Percentiles rank a stretch among this genome's conserved stretches.
phyloP scores from a whole-genome alignment of 2,329 filamentous ascomycete species.

The Trichothecium sympodiale region DNA sequence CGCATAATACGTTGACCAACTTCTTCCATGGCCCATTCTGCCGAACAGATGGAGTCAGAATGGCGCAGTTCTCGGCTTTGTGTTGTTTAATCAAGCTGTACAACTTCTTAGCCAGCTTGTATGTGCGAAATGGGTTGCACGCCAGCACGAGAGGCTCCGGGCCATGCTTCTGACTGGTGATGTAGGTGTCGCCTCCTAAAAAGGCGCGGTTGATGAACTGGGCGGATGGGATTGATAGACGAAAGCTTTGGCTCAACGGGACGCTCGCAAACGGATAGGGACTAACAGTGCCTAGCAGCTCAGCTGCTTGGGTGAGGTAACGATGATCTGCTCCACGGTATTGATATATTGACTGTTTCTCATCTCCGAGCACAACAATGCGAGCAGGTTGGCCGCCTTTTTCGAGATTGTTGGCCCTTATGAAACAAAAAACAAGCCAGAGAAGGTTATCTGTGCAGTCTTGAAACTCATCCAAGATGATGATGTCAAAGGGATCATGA shows the following conservation, averaged over 20 bases:
- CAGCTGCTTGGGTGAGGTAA: conserved; percentile 13
- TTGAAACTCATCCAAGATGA: conserved; percentile 20
- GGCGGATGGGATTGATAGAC: conserved; percentile 12
- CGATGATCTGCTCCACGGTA: conserved; percentile 17
- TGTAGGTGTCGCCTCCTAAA: conserved; percentile 14
- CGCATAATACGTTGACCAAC: too few relatives aligned
- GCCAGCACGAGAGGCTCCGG: conserved; percentile 15
- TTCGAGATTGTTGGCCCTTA: conserved; percentile 10
- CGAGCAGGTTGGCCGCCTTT: conserved; percentile 8
- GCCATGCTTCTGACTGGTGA: conserved; percentile 16
- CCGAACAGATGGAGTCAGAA: too few relatives aligned
- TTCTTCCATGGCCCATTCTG: too few relatives aligned
- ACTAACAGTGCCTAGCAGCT: conserved; percentile 10
- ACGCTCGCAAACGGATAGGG: conserved; percentile 10
- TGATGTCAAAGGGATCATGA: conserved; percentile 15
- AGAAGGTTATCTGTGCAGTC: conserved; percentile 17
- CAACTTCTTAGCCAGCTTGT: conserved; percentile 9
- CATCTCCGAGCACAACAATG: conserved; percentile 18
- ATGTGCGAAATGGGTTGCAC: conserved; percentile 4
- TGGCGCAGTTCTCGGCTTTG: neutral
- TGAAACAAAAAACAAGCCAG: conserved; percentile 14
- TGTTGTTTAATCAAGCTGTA: conserved; percentile 11
- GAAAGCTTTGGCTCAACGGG: conserved; percentile 14
- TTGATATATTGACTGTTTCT: conserved; percentile 17
- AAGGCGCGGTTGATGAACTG: conserved; percentile 16